Evolutionary conservation across 73 alveolate species (phyloP).

Genomic region (Durusdinium trenchii): DNA sequence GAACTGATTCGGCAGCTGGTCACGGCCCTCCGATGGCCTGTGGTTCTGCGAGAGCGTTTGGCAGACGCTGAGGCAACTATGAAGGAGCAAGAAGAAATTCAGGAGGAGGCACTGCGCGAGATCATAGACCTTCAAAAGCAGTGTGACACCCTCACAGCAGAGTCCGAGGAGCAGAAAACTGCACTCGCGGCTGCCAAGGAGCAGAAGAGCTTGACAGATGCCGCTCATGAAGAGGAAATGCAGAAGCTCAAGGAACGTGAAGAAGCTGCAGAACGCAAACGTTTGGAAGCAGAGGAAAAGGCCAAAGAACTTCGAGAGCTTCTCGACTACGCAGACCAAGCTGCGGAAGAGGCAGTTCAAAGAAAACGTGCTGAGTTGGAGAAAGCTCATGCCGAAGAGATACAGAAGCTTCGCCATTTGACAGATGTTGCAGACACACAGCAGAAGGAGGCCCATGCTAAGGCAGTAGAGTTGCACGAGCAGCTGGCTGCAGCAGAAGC

Average conservation of each 20-base stretch:
- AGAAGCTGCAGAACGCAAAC: constrained; percentile 78
- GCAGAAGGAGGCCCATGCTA: constrained; percentile 67
- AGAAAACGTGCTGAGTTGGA: constrained; percentile 58
- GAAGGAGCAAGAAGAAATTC: constrained; percentile 84
- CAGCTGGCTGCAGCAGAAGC: constrained; percentile 65
- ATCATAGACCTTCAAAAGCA: constrained; percentile 82
- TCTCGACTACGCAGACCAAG: constrained; percentile 91
- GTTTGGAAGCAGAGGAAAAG: constrained; percentile 86
- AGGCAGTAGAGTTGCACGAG: constrained; percentile 62
- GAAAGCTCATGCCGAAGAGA: constrained; percentile 50
- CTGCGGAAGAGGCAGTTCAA: constrained; percentile 85
- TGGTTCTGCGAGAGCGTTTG: constrained; percentile 86
- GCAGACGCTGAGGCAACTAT: constrained; percentile 87
- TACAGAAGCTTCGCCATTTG: constrained; percentile 13
- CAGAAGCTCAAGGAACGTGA: constrained; percentile 82
- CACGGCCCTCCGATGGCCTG: constrained; percentile 88
- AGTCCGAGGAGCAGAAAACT: constrained; percentile 76
- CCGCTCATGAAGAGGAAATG: constrained; percentile 78
- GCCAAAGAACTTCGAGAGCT: constrained; percentile 86
- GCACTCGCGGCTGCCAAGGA: constrained; percentile 52
- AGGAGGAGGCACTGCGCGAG: constrained; percentile 75
- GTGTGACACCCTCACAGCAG: constrained; percentile 67
- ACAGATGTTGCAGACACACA: constrained; percentile 75
- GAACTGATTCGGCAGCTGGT: constrained; percentile 80
- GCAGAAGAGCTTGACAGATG: constrained; percentile 68